Conservation (phyloP, 2,329 filamentous ascomycete genomes). For the Colletotrichum sp. region DNA sequence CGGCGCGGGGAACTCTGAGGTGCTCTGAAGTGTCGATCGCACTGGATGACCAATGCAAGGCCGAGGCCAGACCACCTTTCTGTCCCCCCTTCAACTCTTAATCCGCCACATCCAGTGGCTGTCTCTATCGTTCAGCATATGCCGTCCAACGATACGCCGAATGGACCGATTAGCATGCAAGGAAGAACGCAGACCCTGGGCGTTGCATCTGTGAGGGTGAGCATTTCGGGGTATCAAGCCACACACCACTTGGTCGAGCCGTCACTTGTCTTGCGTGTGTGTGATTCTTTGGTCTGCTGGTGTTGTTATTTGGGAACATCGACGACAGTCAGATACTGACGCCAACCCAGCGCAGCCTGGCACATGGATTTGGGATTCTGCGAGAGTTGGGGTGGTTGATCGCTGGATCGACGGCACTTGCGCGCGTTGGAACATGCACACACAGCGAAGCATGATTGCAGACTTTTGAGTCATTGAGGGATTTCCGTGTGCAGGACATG, state of each 20-base stretch:
- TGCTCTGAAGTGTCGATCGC: conserved; percentile 10
- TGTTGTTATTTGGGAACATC: background rate
- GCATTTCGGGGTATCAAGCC: background rate
- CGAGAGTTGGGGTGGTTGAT: background rate
- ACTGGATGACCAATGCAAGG: conserved; percentile 18
- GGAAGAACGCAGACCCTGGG: background rate
- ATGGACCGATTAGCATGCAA: background rate
- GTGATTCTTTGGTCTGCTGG: background rate
- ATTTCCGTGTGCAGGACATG: background rate
- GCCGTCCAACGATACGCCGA: background rate
- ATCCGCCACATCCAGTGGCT: background rate
- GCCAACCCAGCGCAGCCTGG: conserved; percentile 1
- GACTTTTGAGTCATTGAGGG: background rate
- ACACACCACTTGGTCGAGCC: background rate
- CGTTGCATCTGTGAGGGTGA: conserved; percentile 11
- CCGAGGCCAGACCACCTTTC: background rate
- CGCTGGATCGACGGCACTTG: conserved; percentile 5
- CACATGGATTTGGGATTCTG: background rate
- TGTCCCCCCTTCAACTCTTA: background rate
- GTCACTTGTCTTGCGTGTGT: background rate
- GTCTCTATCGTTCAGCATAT: background rate
- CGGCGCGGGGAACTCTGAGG: conserved; percentile 13
- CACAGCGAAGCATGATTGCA: background rate
- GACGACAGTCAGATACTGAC: background rate
- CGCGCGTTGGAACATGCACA: background rate